A percentile compares a stretch with the other conserved stretches of the same genome.
Evolutionary conservation across 2,329 filamentous ascomycete species (phyloP).

Genomic region (Xylariaceae sp.): DNA sequence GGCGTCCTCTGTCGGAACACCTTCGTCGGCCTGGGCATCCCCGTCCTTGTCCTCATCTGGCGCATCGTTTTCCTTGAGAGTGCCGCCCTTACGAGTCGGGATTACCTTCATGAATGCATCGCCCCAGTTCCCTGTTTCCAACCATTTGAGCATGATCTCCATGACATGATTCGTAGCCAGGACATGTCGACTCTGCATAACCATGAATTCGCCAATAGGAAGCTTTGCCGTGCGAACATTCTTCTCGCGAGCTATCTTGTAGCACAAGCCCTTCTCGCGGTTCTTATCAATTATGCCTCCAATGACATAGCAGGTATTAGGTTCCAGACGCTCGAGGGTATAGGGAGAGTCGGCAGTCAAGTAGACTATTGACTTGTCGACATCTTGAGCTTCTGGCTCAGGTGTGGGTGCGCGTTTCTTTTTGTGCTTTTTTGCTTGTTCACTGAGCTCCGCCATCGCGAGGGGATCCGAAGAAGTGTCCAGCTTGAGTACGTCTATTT

Average conservation of each 20-base stretch:
- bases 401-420: conserved; percentile 13
- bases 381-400: conserved; percentile 25
- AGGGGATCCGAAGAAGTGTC: conserved; percentile 28
- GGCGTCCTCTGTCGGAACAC: not conserved
- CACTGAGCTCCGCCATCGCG: conserved; percentile 25
- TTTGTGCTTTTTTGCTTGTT: conserved; percentile 29
- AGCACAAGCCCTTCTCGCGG: conserved; percentile 90
- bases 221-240: conserved; percentile 85
- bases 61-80: conserved; percentile 45
- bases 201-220: conserved; percentile 92
- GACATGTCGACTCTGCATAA: conserved; percentile 82
- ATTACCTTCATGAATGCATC: conserved; percentile 84
- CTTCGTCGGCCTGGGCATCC: conserved; percentile 1
- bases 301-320: conserved; percentile 87
- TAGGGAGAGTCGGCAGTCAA: conserved; percentile 88
- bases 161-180: conserved; percentile 93
- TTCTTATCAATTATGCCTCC: conserved; percentile 96
- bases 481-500: conserved; percentile 54
- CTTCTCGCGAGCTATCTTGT: conserved; percentile 69
- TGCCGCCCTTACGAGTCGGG: conserved; percentile 82
- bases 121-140: conserved; percentile 88
- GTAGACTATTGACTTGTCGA: conserved; percentile 63
- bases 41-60: conserved; percentile 8
- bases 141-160: conserved; percentile 93
- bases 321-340: conserved; percentile 76